phyloP scores from a whole-genome alignment of 148 eudicot species.

The Fagopyrum esculentum region DNA sequence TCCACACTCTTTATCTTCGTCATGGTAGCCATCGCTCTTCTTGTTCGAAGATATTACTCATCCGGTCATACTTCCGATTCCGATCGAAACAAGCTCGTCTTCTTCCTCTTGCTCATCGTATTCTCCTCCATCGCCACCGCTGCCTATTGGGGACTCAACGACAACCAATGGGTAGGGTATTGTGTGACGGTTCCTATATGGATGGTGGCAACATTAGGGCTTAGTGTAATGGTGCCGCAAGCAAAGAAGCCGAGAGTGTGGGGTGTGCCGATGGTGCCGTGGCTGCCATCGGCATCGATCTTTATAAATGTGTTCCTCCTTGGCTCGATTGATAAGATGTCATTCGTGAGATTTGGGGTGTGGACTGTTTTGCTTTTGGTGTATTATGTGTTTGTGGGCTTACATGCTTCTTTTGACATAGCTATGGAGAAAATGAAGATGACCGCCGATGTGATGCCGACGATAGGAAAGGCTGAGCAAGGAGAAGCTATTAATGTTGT shows the following conservation, averaged over 20 bases:
- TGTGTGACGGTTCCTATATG: conserved; percentile 30
- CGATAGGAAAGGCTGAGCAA: neutral
- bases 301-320: conserved; percentile 46
- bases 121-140: conserved; percentile 33
- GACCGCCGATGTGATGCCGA: neutral
- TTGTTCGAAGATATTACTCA: conserved; percentile 44
- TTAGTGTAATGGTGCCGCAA: conserved; percentile 27
- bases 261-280: conserved; percentile 70
- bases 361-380: conserved; percentile 8
- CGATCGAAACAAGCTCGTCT: conserved; percentile 39
- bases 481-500: neutral
- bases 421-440: neutral
- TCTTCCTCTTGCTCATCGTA: conserved; percentile 29
- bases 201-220: conserved; percentile 36
- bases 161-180: conserved; percentile 35
- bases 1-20: conserved; percentile 46
- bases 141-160: conserved; percentile 33
- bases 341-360: conserved; percentile 32
- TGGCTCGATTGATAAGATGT: conserved; percentile 40
- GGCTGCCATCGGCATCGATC: conserved; percentile 49
- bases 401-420: conserved; percentile 15
- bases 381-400: conserved; percentile 11
- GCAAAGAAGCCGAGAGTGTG: conserved; percentile 41
- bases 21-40: conserved; percentile 39
- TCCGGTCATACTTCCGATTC: conserved; percentile 29